Evolutionary conservation across 805 yeast genomes (phyloP).

Genomic region (Saccharomycopsis babjevae): DNA sequence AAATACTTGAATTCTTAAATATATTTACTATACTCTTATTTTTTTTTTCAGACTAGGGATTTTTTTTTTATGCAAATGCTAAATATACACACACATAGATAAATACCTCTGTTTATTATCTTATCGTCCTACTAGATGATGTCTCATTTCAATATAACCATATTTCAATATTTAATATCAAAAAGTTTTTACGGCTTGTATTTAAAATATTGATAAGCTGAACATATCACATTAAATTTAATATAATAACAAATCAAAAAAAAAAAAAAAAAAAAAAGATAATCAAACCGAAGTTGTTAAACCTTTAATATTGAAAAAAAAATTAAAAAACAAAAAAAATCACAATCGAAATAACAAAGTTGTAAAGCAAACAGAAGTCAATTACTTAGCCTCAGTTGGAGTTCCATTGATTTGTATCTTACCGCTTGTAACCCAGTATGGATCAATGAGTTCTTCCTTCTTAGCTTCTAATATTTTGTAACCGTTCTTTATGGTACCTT

Average conservation of each 20-base stretch:
- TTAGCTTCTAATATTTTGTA: constrained; percentile 75
- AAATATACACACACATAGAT: too few relatives aligned
- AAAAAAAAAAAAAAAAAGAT: background rate
- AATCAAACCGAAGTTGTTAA: background rate
- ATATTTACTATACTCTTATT: too few relatives aligned
- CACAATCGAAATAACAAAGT: background rate
- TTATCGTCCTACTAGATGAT: too few relatives aligned
- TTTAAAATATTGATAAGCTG: too few relatives aligned
- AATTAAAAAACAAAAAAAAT: background rate
- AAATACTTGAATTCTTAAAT: too few relatives aligned
- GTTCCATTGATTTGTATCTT: background rate
- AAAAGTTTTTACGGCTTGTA: too few relatives aligned
- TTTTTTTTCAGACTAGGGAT: too few relatives aligned
- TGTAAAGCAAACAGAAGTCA: background rate
- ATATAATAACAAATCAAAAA: background rate
- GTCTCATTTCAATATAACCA: too few relatives aligned
- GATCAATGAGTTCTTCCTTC: constrained; percentile 62
- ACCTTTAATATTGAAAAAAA: background rate
- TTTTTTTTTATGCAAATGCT: too few relatives aligned
- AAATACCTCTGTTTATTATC: too few relatives aligned
- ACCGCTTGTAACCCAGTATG: constrained; percentile 43
- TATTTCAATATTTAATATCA: too few relatives aligned
- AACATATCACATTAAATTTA: too few relatives aligned
- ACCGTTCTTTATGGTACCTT: constrained; percentile 91
- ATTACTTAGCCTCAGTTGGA: background rate